Conservation (phyloP, 768 basidiomycete genomes). For the Leucosporidium yakuticum region DNA sequence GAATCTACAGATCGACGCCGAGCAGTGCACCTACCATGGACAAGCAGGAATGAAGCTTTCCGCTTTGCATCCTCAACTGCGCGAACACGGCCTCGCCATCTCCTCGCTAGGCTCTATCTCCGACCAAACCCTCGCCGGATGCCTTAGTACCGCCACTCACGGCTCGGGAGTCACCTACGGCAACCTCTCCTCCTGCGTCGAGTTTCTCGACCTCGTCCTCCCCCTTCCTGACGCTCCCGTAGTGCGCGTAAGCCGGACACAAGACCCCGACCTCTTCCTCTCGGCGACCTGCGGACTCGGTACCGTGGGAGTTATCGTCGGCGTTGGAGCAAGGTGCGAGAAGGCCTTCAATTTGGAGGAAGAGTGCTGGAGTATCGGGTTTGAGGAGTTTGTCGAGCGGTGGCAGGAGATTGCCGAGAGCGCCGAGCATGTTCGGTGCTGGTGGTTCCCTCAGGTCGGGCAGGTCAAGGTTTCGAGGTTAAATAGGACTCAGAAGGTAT, state of each 20-base stretch:
- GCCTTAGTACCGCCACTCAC: constrained; percentile 90
- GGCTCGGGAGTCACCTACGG: constrained; percentile 75
- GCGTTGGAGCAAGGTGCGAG: constrained; percentile 70
- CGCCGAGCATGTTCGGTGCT: constrained; percentile 85
- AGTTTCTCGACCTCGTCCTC: constrained; percentile 65
- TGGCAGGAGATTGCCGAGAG: constrained; percentile 43
- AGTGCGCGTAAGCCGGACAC: constrained; percentile 57
- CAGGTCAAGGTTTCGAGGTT: constrained; percentile 64
- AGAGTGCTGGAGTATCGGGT: constrained; percentile 36
- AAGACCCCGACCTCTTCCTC: constrained; percentile 69
- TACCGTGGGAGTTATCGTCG: constrained; percentile 77
- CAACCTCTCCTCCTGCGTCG: constrained; percentile 74
- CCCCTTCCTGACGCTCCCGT: constrained; percentile 60
- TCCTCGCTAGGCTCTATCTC: constrained; percentile 92
- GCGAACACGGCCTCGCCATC: constrained; percentile 66
- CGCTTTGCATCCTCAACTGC: constrained; percentile 13
- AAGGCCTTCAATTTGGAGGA: constrained; percentile 66
- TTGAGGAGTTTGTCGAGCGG: constrained; percentile 28
- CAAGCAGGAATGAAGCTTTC: constrained; percentile 60
- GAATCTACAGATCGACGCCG: constrained; percentile 64
- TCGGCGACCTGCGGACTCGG: constrained; percentile 89
- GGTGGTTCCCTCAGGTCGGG: constrained; percentile 87
- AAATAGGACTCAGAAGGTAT: constrained; percentile 71
- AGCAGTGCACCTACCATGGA: constrained; percentile 61
- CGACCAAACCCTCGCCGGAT: constrained; percentile 87